Conservation (phyloP, 306 rosid species). For the Aeschynomene evenia region DNA sequence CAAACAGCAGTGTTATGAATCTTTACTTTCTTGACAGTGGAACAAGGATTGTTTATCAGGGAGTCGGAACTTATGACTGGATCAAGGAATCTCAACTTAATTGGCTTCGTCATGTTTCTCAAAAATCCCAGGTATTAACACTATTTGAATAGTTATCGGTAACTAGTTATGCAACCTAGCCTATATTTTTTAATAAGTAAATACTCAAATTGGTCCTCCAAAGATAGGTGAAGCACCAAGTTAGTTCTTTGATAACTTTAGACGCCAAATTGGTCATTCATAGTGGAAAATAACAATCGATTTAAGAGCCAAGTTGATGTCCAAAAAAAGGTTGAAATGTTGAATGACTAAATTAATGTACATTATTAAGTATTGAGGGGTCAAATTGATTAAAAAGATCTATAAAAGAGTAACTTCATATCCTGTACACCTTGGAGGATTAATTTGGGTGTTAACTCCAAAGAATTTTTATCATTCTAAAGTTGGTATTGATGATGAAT, state of each 20-base stretch:
- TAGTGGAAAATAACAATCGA: neutral
- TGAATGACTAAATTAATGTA: too few relatives aligned
- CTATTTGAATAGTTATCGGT: constrained; percentile 3
- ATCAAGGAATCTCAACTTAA: constrained; percentile 84
- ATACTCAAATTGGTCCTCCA: neutral
- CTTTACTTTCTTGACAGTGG: constrained; percentile 95
- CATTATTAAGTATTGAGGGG: neutral
- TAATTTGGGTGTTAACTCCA: neutral
- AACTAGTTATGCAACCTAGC: constrained; percentile 10
- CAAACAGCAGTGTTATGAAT: constrained; percentile 74
- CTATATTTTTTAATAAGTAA: constrained; percentile 1
- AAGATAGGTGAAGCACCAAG: neutral
- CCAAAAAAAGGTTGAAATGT: too few relatives aligned
- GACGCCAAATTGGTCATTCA: neutral
- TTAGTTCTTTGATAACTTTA: neutral
- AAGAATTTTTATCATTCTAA: neutral
- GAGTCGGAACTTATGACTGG: constrained; percentile 80
- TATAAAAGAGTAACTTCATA: neutral
- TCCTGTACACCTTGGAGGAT: neutral
- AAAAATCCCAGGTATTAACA: constrained; percentile 56
- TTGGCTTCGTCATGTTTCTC: constrained; percentile 69
- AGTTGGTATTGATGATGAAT: neutral
- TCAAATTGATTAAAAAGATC: neutral
- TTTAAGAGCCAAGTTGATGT: neutral
- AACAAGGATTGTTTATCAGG: constrained; percentile 57